Conservation (phyloP, 345 rosid genomes). For the Erodium maritimum region DNA sequence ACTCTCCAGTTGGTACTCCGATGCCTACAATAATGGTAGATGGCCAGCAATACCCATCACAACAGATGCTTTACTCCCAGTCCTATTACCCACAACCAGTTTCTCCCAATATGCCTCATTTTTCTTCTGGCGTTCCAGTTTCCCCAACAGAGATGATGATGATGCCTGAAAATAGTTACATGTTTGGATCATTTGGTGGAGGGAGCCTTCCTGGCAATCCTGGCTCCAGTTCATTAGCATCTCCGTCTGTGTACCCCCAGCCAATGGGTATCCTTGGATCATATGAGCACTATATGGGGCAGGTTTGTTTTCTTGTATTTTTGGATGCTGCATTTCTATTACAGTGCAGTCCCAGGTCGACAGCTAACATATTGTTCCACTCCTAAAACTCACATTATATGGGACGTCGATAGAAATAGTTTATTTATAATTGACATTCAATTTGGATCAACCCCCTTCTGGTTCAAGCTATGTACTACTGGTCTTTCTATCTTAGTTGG, state of each 20-base stretch:
- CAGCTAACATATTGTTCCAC: neutral
- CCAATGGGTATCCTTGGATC: conserved; percentile 41
- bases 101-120: conserved; percentile 57
- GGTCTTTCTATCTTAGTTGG: neutral
- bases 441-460: neutral
- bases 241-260: conserved; percentile 70
- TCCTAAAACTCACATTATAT: neutral
- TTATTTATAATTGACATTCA: neutral
- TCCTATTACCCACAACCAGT: conserved; percentile 63
- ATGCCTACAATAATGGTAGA: conserved; percentile 47
- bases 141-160: conserved; percentile 34
- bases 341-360: neutral
- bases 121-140: conserved; percentile 42
- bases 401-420: neutral
- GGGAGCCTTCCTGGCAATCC: conserved; percentile 42
- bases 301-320: conserved; percentile 11
- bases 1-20: conserved; percentile 74
- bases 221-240: conserved; percentile 40
- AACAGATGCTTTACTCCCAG: conserved; percentile 57
- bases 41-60: conserved; percentile 57
- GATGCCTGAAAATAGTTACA: conserved; percentile 37
- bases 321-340: neutral
- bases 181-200: conserved; percentile 54
- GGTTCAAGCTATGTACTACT: no score
- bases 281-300: conserved; percentile 19